Conservation (phyloP, 1,284 basidiomycete genomes). For the Cronartium quercuum region DNA sequence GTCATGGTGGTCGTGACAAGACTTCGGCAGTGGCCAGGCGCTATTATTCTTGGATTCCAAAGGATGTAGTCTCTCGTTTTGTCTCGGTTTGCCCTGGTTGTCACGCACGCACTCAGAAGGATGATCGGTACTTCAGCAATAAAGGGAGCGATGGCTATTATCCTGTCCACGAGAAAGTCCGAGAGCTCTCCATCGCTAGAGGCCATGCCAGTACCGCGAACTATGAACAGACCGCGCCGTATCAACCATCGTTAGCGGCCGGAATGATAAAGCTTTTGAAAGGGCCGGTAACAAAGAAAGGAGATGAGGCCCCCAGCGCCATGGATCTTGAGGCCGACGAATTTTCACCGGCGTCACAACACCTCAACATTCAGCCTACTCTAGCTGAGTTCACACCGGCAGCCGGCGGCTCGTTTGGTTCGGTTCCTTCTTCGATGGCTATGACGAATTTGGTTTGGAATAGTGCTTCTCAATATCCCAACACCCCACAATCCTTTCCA, state of each 20-base stretch:
- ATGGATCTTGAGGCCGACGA: not conserved
- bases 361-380: not conserved
- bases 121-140: slow-evolving; percentile 31
- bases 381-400: not conserved
- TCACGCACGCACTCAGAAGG: slow-evolving; percentile 39
- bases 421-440: not conserved
- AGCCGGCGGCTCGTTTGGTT: not conserved
- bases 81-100: slow-evolving; percentile 70
- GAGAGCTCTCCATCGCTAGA: slow-evolving; percentile 28
- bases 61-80: slow-evolving; percentile 67
- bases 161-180: slow-evolving; percentile 33
- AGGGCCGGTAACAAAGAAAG: not conserved
- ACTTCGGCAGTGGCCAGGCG: slow-evolving; percentile 54
- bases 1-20: slow-evolving; percentile 71
- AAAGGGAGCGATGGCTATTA: slow-evolving; percentile 35
- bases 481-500: not conserved
- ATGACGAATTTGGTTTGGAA: not conserved
- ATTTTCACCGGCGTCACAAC: not conserved
- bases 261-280: slow-evolving; percentile 38
- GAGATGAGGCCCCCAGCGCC: not conserved
- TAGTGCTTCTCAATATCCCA: not conserved
- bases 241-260: slow-evolving; percentile 27
- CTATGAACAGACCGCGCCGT: slow-evolving; percentile 15
- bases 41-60: slow-evolving; percentile 68
- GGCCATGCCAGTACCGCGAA: slow-evolving; percentile 1